Base-by-base conservation (phyloP, 257 asterid genomes). In the Cordia subcordata region DNA sequence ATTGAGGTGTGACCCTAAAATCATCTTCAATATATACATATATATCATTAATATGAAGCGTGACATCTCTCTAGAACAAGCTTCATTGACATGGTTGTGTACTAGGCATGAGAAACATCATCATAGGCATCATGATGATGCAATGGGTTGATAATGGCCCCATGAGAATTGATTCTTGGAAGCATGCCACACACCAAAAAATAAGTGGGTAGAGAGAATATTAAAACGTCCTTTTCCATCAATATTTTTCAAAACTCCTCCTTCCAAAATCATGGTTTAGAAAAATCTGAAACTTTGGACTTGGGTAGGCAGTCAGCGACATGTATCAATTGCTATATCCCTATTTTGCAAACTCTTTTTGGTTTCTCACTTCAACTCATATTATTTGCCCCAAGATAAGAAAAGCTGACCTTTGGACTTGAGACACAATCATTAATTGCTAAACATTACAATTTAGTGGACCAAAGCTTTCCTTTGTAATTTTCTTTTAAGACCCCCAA, bases 341-440 rank as follows among this genome's bases (percentile, higher is more conserved):
- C 65, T 32, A 40, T n/a, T 59, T 40, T 51, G 38, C 47, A 13
- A 42, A 1, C 40, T 37, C 13, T 46, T 19, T 53, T 38, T 62
- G 0, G 18, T 10, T 66, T 16, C 37, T 10, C 38, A 35, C 54
- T 55, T 64, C 23, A 45, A 49, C 47, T 42, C 61, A 52, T 66
- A 38, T 64, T 47, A n/a, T 75, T 62, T 62, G 39, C n/a, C n/a
- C n/a, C 53, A 50, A 67, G 53, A 60, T 22, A 58, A 64, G 47
- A 33, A 79, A 70, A 60, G 82, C 81, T 68, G 75, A 66, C 69
- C 68, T 73, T 83, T 13, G 79, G 70, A 64, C 71, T 65, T 58
- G 37, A 68, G 88, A 79, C 88, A 81, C 38, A 73, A 81, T 86
- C 71, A 86, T 86, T n/a, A n/a, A n/a, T n/a, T 76, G 60, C 81